Conservation (phyloP, 2,329 filamentous ascomycete genomes). For the Apiospora sp. region DNA sequence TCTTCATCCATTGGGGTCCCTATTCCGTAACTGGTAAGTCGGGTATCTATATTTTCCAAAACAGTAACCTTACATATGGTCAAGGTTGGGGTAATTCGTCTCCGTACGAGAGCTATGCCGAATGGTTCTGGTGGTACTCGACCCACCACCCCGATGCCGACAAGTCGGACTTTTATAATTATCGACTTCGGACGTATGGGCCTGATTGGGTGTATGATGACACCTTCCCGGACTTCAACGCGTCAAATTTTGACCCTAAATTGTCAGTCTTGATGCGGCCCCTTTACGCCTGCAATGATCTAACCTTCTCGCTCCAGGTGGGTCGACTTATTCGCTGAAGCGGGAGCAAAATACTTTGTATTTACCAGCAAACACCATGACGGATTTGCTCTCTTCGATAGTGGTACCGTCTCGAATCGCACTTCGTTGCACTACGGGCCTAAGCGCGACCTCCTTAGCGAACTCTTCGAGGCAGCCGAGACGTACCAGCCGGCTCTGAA, state of each 20-base stretch:
- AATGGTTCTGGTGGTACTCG: conserved; percentile 58
- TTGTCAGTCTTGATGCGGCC: conserved; percentile 47
- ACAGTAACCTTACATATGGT: not conserved
- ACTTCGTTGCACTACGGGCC: conserved; percentile 48
- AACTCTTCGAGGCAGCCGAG: conserved; percentile 49
- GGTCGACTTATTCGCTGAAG: conserved; percentile 41
- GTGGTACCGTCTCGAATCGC: conserved; percentile 45
- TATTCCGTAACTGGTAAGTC: conserved; percentile 50
- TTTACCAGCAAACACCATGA: conserved; percentile 53
- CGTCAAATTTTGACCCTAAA: conserved; percentile 54
- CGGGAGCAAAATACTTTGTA: conserved; percentile 49
- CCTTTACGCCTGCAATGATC: conserved; percentile 28
- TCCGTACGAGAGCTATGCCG: conserved; percentile 46
- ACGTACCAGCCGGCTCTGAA: conserved; percentile 47
- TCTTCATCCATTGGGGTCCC: conserved; percentile 65
- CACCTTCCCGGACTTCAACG: conserved; percentile 59
- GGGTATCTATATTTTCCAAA: not conserved
- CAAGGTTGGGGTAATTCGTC: conserved; percentile 57
- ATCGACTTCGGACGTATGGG: conserved; percentile 56
- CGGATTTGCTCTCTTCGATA: conserved; percentile 51
- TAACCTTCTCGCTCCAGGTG: conserved; percentile 32
- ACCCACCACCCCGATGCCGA: conserved; percentile 49
- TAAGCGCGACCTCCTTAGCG: conserved; percentile 45
- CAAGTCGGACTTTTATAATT: conserved; percentile 50
- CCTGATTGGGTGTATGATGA: conserved; percentile 60